Percentiles rank a stretch among this genome's conserved stretches.
Conservation (phyloP, 306 rosid species). For the Mimosa pudica region DNA sequence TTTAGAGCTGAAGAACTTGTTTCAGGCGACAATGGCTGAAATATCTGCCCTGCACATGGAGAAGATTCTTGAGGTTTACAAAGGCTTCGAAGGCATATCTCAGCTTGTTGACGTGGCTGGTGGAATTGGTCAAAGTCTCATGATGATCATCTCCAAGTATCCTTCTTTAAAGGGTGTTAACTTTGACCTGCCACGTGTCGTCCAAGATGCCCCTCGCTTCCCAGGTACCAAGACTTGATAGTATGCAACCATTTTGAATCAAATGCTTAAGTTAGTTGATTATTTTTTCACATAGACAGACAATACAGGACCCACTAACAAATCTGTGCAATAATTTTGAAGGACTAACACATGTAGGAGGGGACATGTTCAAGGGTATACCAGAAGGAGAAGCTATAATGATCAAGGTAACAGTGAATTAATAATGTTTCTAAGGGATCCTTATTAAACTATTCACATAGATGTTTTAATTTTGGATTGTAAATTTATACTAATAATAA, state of each 20-base stretch:
- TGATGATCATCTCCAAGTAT: constrained; percentile 27
- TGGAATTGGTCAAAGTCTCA: constrained; percentile 41
- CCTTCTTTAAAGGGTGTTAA: neutral
- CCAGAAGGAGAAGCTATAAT: constrained; percentile 5
- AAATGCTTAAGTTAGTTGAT: no score
- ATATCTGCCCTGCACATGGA: constrained; percentile 10
- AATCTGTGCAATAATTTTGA: neutral
- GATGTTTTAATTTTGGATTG: neutral
- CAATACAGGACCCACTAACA: neutral
- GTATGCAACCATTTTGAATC: no score
- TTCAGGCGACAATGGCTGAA: neutral
- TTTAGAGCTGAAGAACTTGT: neutral
- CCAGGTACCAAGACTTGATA: neutral
- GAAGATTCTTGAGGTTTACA: constrained; percentile 27
- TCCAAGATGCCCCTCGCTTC: neutral
- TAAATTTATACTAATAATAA: neutral
- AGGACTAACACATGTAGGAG: constrained; percentile 1
- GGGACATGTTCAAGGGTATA: constrained; percentile 10
- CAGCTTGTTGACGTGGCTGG: constrained; percentile 47
- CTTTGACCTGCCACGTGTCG: neutral
- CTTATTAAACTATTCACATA: neutral
- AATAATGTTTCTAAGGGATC: neutral
- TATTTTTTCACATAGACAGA: neutral
- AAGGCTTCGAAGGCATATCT: constrained; percentile 27
- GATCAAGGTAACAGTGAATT: neutral